Conservation (phyloP, 192 early-diverging fungal species). For the Dissophora ornata region DNA sequence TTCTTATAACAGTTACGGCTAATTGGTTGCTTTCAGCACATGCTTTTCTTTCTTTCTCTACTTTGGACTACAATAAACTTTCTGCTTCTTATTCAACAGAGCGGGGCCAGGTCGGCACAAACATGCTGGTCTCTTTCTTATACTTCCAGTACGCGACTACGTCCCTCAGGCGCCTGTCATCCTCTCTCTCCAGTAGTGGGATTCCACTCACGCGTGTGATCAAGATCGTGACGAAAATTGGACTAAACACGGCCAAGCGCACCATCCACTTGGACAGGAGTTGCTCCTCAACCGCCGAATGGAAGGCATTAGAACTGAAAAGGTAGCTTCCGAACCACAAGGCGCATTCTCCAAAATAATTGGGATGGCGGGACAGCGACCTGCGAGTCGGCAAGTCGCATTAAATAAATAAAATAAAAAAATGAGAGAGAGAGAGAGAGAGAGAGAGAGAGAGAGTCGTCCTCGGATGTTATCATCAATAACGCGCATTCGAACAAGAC, state of each 20-base stretch:
- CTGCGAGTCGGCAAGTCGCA: too few species aligned
- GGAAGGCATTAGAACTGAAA: conserved; percentile 21
- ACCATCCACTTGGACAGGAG: conserved; percentile 34
- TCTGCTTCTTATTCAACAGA: conserved; percentile 7
- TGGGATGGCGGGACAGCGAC: conserved; percentile 54
- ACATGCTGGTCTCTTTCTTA: conserved; percentile 50
- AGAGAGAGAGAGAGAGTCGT: too few species aligned
- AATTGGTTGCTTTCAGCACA: too few species aligned
- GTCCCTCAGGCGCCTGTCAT: conserved; percentile 45
- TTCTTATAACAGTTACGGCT: too few species aligned
- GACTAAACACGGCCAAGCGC: conserved; percentile 37
- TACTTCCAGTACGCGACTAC: conserved; percentile 56
- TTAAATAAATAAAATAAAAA: neutral
- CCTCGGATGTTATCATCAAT: too few species aligned
- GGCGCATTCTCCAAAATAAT: conserved; percentile 55
- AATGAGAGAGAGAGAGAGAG: too few species aligned
- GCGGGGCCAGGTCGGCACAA: conserved; percentile 43
- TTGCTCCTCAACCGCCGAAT: neutral
- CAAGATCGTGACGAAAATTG: conserved; percentile 46
- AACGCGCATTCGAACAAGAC: too few species aligned
- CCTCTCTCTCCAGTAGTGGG: conserved; percentile 42
- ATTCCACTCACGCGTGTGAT: conserved; percentile 55
- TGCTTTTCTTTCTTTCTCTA: too few species aligned
- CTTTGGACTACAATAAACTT: too few species aligned
- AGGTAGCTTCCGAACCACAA: conserved; percentile 48